These are phyloP conservation scores for Volvox carteri DNA, from an alignment of 163 green algal species.

Conservation along the genomic window DNA sequence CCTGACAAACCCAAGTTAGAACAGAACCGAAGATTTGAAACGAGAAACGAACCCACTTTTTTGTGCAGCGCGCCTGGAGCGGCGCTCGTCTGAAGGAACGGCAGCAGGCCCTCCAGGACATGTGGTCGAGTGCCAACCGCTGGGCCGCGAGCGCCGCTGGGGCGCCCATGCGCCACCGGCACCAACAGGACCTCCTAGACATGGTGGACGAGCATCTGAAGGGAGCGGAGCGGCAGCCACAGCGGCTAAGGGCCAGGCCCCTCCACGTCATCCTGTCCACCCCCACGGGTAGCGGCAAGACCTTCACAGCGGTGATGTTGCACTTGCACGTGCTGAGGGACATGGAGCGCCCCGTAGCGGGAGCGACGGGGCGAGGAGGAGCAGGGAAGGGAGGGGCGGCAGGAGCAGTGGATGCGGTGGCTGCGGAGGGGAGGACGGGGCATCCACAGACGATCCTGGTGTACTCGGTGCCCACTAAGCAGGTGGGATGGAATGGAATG, in stretches of 20 bases:
- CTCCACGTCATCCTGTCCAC: conserved; percentile 73
- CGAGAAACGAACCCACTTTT: too few relatives aligned
- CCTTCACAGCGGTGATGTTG: conserved; percentile 73
- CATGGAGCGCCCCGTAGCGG: neutral
- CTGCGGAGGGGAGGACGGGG: neutral
- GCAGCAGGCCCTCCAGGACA: conserved; percentile 8
- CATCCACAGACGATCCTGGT: conserved; percentile 65
- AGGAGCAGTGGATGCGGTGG: conserved; percentile 36
- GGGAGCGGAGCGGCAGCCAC: neutral
- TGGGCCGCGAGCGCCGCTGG: neutral
- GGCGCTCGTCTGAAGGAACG: neutral
- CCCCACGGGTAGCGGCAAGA: conserved; percentile 73
- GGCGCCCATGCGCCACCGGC: conserved; percentile 62
- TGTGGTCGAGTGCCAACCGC: conserved; percentile 54
- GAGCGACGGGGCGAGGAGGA: neutral
- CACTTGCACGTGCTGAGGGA: conserved; percentile 62
- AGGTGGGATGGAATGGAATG: conserved; percentile 18
- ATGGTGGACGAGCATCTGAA: conserved; percentile 63
- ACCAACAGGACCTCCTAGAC: conserved; percentile 71
- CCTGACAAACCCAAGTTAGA: too few relatives aligned
- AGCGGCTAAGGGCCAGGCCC: conserved; percentile 26
- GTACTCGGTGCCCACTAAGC: conserved; percentile 70
- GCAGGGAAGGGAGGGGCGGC: conserved; percentile 1
- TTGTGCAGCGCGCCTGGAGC: conserved; percentile 38
- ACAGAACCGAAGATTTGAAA: too few relatives aligned